Conservation (phyloP, 805 yeast species). For the Starmerella sp. region DNA sequence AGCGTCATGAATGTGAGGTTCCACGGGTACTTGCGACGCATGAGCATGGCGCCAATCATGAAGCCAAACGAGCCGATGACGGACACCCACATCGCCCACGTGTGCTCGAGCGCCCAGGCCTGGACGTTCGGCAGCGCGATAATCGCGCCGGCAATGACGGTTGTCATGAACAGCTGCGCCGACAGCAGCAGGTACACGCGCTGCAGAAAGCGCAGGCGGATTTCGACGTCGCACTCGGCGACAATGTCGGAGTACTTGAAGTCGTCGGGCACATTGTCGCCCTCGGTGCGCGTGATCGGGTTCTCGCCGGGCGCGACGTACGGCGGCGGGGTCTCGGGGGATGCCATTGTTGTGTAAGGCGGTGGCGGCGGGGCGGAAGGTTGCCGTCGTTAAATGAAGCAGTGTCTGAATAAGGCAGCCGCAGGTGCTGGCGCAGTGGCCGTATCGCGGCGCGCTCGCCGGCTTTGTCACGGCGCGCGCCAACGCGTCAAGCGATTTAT, state of each 20-base stretch:
- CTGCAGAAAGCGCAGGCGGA: slow-evolving; percentile 64
- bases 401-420: too few relatives aligned
- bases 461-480: too few relatives aligned
- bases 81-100: slow-evolving; percentile 49
- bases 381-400: too few relatives aligned
- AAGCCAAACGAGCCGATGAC: slow-evolving; percentile 50
- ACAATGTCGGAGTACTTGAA: slow-evolving; percentile 73
- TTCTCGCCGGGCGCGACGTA: slow-evolving; percentile 18
- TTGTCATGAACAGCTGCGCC: slow-evolving; percentile 52
- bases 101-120: slow-evolving; percentile 45
- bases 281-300: slow-evolving; percentile 6
- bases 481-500: too few relatives aligned
- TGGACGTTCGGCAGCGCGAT: slow-evolving; percentile 36
- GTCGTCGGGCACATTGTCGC: slow-evolving; percentile 39
- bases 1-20: slow-evolving; percentile 49
- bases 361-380: not conserved
- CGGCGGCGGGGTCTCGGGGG: slow-evolving; percentile 10
- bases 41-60: slow-evolving; percentile 50
- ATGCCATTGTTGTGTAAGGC: not conserved
- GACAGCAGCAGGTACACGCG: slow-evolving; percentile 67
- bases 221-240: slow-evolving; percentile 61
- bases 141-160: slow-evolving; percentile 44
- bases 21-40: slow-evolving; percentile 57
- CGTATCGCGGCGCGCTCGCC: too few relatives aligned
- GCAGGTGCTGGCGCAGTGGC: too few relatives aligned